These are phyloP conservation scores for Curvularia eragrostidis DNA, from an alignment of 2,329 filamentous ascomycete species.

Conservation along the genomic window DNA sequence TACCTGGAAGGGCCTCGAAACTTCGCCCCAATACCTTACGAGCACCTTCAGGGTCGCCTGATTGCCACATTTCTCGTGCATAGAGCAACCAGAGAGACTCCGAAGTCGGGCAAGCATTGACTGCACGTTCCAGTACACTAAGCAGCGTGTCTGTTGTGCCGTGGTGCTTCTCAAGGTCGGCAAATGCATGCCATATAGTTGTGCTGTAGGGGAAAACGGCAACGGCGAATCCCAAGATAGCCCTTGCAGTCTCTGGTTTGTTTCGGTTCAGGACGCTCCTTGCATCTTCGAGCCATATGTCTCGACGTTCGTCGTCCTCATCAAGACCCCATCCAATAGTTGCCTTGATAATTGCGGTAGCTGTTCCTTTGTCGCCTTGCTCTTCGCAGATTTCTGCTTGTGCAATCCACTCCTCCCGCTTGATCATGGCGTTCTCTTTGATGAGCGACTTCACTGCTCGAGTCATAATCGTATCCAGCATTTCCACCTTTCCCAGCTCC, in stretches of 20 bases:
- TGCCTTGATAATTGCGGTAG: slow-evolving; percentile 86
- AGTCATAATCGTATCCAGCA: slow-evolving; percentile 87
- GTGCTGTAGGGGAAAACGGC: slow-evolving; percentile 88
- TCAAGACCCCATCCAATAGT: slow-evolving; percentile 93
- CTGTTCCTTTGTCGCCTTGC: slow-evolving; percentile 86
- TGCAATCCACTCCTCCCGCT: slow-evolving; percentile 94
- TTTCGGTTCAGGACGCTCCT: slow-evolving; percentile 80
- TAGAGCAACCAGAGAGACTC: slow-evolving; percentile 96
- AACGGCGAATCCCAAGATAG: slow-evolving; percentile 90
- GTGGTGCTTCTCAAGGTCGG: slow-evolving; percentile 89
- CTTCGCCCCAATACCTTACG: slow-evolving; percentile 84
- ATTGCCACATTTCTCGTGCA: slow-evolving; percentile 91
- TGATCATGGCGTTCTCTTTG: slow-evolving; percentile 93
- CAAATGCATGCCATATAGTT: slow-evolving; percentile 87
- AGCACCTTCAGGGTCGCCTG: slow-evolving; percentile 85
- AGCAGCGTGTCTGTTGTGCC: slow-evolving; percentile 83
- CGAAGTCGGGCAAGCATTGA: slow-evolving; percentile 89
- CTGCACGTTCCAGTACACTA: slow-evolving; percentile 87
- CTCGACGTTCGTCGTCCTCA: slow-evolving; percentile 94
- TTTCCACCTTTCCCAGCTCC: slow-evolving; percentile 82
- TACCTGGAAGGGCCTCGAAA: slow-evolving; percentile 94
- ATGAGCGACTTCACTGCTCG: slow-evolving; percentile 87
- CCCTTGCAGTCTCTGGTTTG: slow-evolving; percentile 86
- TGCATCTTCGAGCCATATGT: slow-evolving; percentile 95
- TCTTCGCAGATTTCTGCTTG: slow-evolving; percentile 95